Evolutionary conservation across 164 flowering plant genomes (phyloP), one percentile per base, ranked within the genome.

Genomic region (Macadamia tetraphylla): DNA sequence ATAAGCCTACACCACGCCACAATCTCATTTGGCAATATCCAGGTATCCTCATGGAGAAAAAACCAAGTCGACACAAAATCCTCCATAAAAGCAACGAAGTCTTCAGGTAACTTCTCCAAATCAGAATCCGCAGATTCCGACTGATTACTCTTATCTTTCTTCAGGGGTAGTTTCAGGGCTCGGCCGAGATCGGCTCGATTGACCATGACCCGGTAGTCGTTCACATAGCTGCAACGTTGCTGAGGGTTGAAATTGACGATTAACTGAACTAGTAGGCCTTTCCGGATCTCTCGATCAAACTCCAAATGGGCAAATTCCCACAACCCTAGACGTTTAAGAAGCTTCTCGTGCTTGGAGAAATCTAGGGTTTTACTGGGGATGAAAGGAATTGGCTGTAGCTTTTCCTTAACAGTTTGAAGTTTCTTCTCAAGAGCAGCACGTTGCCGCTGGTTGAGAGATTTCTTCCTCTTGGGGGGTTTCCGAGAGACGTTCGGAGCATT

Each of bases 291-390:
- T 44, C 66, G 42, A 70, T 89, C 98, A 40, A 92, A 82, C 51
- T 89, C 82, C 6, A 91, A 62, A 10, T 83, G 83, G 11, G 81
- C 93, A 62, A 95, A 92, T 62, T 91, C 96, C 97, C 96, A 95
- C 40, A 95, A 67, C 7, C 93, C 96, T 0, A 95, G 75, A 0
- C 79, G 74, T 74, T 69, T 82, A 61, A 95, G 69, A 15, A 82
- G 69, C 63, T 65, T 62, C 74, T 95, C 96, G 59, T 87, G 87
- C 46, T 68, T 70, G 13, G 67, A 17, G 66, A 95, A 81, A 77
- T 91, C 88, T 5, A 86, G 76, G 65, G 67, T 68, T 76, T 83
- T 84, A 15, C n/a, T 35, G 10, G 96, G 94, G 1, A 57, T 35
- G 62, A 92, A 94, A 9, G 94, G 88, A 10, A 90, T 67, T 30